Percentiles rank a stretch among this genome's conserved stretches.
These are phyloP conservation scores for Microascus cirrosus DNA, from an alignment of 2,329 filamentous ascomycete genomes.

Conservation along the genomic window DNA sequence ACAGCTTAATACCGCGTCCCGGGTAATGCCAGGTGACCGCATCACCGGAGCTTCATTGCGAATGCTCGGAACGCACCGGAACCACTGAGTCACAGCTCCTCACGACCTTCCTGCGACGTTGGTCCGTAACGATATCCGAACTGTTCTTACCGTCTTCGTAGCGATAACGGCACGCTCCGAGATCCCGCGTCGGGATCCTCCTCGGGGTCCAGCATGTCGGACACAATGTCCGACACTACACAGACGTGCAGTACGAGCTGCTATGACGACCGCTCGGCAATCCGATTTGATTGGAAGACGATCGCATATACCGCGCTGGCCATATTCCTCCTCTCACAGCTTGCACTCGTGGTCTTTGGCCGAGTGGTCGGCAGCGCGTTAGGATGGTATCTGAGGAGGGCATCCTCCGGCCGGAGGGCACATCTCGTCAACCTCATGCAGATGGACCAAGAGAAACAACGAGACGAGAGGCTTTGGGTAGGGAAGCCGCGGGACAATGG, in stretches of 20 bases:
- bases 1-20: neutral
- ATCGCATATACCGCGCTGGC: conserved; percentile 4
- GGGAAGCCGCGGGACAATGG: conserved; percentile 28
- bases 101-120: neutral
- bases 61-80: neutral
- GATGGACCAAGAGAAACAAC: conserved; percentile 26
- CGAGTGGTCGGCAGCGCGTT: conserved; percentile 27
- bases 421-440: conserved; percentile 42
- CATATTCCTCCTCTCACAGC: conserved; percentile 16
- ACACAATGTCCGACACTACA: neutral
- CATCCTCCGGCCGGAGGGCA: conserved; percentile 50
- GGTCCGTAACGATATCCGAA: neutral
- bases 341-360: conserved; percentile 19
- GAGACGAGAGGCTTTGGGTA: conserved; percentile 5
- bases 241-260: conserved; percentile 5
- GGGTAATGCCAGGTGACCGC: neutral
- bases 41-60: neutral
- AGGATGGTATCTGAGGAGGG: conserved; percentile 52
- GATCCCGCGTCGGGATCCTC: neutral
- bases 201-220: neutral
- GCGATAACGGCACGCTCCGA: neutral
- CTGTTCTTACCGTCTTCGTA: neutral
- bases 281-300: neutral
- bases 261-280: neutral
- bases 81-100: neutral